Percentiles rank a stretch among this genome's conserved stretches.
Conservation (phyloP, 2,329 filamentous ascomycete genomes). For the Sclerotinia nivalis region DNA sequence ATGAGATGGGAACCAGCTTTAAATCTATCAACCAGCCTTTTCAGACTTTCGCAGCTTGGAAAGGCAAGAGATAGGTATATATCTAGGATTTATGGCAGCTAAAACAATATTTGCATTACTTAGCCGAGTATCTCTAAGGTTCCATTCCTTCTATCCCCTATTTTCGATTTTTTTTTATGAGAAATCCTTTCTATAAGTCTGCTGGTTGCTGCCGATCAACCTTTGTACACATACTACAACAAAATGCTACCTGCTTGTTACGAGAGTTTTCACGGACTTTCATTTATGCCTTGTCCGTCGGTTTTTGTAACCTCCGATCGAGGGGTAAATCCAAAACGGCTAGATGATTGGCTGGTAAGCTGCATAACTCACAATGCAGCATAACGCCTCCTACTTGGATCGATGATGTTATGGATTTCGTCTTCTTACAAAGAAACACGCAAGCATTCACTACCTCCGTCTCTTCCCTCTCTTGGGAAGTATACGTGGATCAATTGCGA, state of each 20-base stretch:
- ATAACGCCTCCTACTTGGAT: slow-evolving; percentile 6
- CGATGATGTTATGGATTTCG: slow-evolving; percentile 28
- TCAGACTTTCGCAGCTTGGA: background rate
- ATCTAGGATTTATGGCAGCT: background rate
- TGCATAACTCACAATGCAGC: slow-evolving; percentile 13
- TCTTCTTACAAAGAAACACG: slow-evolving; percentile 20
- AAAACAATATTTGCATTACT: background rate
- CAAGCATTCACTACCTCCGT: slow-evolving; percentile 20
- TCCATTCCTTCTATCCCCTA: background rate
- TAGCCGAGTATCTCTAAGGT: background rate
- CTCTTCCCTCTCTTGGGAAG: background rate
- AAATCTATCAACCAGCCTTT: background rate
- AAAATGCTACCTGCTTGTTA: background rate
- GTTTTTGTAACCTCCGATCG: slow-evolving; percentile 25
- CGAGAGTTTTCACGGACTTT: background rate
- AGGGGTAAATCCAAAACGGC: slow-evolving; percentile 27
- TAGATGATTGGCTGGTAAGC: slow-evolving; percentile 12
- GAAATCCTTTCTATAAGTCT: background rate
- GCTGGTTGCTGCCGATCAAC: background rate
- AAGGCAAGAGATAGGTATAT: background rate
- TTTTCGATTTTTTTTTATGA: background rate
- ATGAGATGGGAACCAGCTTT: background rate
- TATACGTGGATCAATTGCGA: background rate
- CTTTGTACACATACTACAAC: background rate
- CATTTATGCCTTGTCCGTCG: slow-evolving; percentile 10